Base-by-base conservation (phyloP, 2,329 filamentous ascomycete species). In the Hypoxylon sp. region DNA sequence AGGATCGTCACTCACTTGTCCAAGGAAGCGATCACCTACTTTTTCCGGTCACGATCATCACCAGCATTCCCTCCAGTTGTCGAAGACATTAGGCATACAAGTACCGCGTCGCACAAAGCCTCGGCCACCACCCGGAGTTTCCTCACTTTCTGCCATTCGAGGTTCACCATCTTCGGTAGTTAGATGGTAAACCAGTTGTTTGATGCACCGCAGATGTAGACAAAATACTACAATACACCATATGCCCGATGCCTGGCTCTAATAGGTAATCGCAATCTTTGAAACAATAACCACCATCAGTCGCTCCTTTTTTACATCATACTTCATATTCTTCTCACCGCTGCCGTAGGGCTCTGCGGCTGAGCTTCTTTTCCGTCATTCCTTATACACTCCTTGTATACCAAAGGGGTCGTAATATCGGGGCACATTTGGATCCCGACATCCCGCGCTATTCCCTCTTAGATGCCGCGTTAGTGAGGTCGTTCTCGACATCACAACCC, bases 41-140 rank as follows among this genome's bases (percentile, higher is more conserved):
- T 44, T 52, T 63, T 66, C 50, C 40, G 61, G 54, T 40, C 53
- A 64, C 61, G 61, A 64, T 66, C 65, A 29, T 55, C 56, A 63
- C 53, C 12, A 38, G 29, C 34, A 20, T 25, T n/a, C n/a, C n/a
- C 34, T 25, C 15, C 30, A 26, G 41, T n/a, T 37, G 46, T 60
- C 53, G 44, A 57, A 53, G 49, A 57, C 58, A 54, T 59, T 50
- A 59, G 59, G 48, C 49, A 58, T 50, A 55, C 53, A 57, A 56
- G 57, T 63, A 57, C 59, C 51, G 49, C 58, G 59, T 62, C 46
- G 51, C 51, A 64, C 60, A 36, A 56, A 21, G 38, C 11, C 45
- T 55, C 57, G 57, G 57, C 41, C 54, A 55, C 51, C 55, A 46
- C 49, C 57, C 51, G 55, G 51, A 57, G 36, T 60, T 58, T 41